Percentiles rank a stretch among this genome's conserved stretches.
Evolutionary conservation across 83 land plant species (phyloP).

Genomic region (Diphasiastrum complanatum): DNA sequence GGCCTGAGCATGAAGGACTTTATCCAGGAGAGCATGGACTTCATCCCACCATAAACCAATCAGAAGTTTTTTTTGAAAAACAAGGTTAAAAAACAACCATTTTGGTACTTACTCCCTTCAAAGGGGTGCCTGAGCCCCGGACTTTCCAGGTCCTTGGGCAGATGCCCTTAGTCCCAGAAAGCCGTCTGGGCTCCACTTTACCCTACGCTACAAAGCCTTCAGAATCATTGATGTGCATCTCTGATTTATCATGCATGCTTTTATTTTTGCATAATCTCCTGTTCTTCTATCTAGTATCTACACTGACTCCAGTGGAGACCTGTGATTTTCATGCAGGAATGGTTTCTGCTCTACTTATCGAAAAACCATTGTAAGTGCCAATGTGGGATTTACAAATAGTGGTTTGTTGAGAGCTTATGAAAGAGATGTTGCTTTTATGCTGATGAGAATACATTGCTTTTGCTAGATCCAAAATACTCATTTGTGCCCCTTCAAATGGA

Average conservation of each 20-base stretch:
- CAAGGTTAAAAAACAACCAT: too few relatives aligned
- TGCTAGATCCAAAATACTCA: slow-evolving; percentile 13
- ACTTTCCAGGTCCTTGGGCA: too few relatives aligned
- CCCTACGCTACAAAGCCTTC: too few relatives aligned
- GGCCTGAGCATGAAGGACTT: too few relatives aligned
- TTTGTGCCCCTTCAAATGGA: slow-evolving; percentile 33
- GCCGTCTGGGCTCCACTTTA: too few relatives aligned
- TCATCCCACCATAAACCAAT: too few relatives aligned
- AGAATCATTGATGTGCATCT: too few relatives aligned
- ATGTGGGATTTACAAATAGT: not conserved
- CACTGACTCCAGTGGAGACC: not conserved
- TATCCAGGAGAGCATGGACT: too few relatives aligned
- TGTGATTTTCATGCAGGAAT: slow-evolving; percentile 17
- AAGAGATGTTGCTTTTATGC: not conserved
- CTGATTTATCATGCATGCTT: slow-evolving; percentile 4
- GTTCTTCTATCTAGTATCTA: not conserved
- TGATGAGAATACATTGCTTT: not conserved
- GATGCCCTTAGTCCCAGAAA: too few relatives aligned
- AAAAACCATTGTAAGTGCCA: slow-evolving; percentile 20
- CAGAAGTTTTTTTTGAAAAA: too few relatives aligned
- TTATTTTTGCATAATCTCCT: not conserved
- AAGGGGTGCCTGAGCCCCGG: too few relatives aligned
- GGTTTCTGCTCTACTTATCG: slow-evolving; percentile 18
- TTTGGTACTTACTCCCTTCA: too few relatives aligned
- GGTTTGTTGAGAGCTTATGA: not conserved